Percentiles rank a stretch among this genome's conserved stretches.
These are phyloP conservation scores for Daldinia eschscholtzii DNA, from an alignment of 2,329 filamentous ascomycete species.

Conservation along the genomic window DNA sequence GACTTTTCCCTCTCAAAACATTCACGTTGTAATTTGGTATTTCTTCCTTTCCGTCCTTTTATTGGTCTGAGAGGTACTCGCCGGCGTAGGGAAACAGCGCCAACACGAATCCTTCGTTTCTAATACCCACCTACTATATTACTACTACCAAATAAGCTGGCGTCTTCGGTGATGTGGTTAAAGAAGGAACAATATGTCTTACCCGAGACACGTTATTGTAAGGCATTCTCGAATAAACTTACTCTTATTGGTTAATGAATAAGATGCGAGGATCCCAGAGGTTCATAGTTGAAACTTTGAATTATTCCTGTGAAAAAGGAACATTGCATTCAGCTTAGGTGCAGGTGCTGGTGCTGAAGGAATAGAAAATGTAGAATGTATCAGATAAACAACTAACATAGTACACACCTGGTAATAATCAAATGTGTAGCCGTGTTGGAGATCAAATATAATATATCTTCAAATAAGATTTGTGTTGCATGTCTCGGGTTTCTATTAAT, in stretches of 20 bases:
- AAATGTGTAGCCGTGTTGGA: background rate
- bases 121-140: background rate
- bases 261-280: background rate
- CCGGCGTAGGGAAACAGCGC: background rate
- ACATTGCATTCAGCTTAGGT: background rate
- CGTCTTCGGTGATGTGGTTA: background rate
- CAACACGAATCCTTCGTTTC: background rate
- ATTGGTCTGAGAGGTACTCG: background rate
- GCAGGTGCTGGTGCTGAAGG: background rate
- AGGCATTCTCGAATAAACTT: slow-evolving; percentile 4
- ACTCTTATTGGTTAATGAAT: background rate
- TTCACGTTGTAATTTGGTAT: background rate
- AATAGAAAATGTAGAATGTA: background rate
- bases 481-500: slow-evolving; percentile 5
- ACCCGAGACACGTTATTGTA: slow-evolving; percentile 2
- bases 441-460: background rate
- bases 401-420: background rate
- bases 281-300: background rate
- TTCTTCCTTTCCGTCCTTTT: background rate
- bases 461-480: slow-evolving; percentile 3
- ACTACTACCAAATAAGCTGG: background rate
- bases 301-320: background rate
- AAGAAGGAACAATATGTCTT: slow-evolving; percentile 4
- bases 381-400: background rate
- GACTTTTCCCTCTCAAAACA: background rate